Evolutionary conservation across 2,329 filamentous ascomycete genomes (phyloP), one percentile per base, ranked within the genome.

Genomic region (Diaporthe sp.): DNA sequence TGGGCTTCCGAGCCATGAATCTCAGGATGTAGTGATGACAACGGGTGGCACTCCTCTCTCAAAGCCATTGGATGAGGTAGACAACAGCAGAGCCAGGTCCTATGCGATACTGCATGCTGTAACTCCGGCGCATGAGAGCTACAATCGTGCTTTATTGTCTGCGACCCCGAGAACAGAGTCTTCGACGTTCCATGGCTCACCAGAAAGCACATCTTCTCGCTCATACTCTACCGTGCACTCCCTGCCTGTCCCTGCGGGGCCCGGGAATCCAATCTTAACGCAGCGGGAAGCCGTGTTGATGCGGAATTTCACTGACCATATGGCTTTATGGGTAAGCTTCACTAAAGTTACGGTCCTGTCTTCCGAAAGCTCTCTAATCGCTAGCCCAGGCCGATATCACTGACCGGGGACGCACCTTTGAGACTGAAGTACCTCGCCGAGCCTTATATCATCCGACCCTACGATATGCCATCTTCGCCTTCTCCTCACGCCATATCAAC

Each of bases 281-380:
- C 60, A 45, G 25, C 60, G 60, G 25, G 60, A 64, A 47, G 60
- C 60, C 17, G 40, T 47, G 19, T 64, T 64, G 40, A 64, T 64
- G 60, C 60, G 60, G 4, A 64, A 64, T 25, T 64, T 64, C 13
- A 64, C 60, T 30, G 40, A 64, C 1, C 47, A 64, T n/a, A 64
- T 64, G 60, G 60, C 60, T 15, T 17, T 64, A 15, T 64, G 60
- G 60, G 60, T 47, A 45, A 64, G 17, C 9, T 4, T 22, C 25
- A 15, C 28, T 17, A 13, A 22, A 2, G 2, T 5, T 25, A 17
- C 33, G 5, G 40, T 13, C 1, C 22, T n/a, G 1, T 58, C 30
- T 22, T 9, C 12, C 15, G 3, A 5, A n/a, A 58, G 17, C 30
- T 1, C 5, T 22, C 38, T 45, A 33, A 64, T 7, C 9, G 4